phyloP scores from a whole-genome alignment of 1,284 basidiomycete genomes.

The Leccinum fuscescens region DNA sequence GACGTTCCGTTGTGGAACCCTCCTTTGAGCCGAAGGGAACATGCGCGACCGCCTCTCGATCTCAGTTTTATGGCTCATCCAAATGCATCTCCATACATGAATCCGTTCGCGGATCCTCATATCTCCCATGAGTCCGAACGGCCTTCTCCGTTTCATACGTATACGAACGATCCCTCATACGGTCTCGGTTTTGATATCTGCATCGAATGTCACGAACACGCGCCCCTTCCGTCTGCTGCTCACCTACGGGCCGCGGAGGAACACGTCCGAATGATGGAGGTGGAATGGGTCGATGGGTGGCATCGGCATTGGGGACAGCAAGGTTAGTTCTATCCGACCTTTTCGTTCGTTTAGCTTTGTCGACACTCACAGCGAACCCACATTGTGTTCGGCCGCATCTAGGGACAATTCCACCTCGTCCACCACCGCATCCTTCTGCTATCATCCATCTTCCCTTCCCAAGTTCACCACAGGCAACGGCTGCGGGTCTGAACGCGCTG shows the following conservation, averaged over 20 bases:
- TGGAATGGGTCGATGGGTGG: not conserved
- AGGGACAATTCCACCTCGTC: not conserved
- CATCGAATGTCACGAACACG: slow-evolving; percentile 81
- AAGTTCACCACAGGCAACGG: not conserved
- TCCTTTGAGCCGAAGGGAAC: slow-evolving; percentile 9
- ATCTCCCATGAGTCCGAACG: slow-evolving; percentile 21
- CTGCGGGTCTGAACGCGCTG: not conserved
- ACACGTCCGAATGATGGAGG: not conserved
- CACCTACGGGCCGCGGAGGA: not conserved
- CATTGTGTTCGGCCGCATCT: not conserved
- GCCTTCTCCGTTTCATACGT: slow-evolving; percentile 50
- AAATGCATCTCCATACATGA: slow-evolving; percentile 8
- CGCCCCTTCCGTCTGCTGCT: slow-evolving; percentile 57
- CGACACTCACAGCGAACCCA: not conserved
- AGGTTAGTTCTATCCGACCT: not conserved
- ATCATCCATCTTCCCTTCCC: not conserved
- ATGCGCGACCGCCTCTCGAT: not conserved
- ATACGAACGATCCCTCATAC: slow-evolving; percentile 56
- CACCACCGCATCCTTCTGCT: not conserved
- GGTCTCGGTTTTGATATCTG: slow-evolving; percentile 77
- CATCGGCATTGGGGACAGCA: not conserved
- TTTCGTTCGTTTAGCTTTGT: not conserved
- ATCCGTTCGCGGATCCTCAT: slow-evolving; percentile 16
- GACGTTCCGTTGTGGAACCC: slow-evolving; percentile 58
- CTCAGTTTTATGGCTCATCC: slow-evolving; percentile 1